These are phyloP conservation scores for Colletotrichum nymphaeae DNA, from an alignment of 2,329 filamentous ascomycete genomes.

Conservation along the genomic window DNA sequence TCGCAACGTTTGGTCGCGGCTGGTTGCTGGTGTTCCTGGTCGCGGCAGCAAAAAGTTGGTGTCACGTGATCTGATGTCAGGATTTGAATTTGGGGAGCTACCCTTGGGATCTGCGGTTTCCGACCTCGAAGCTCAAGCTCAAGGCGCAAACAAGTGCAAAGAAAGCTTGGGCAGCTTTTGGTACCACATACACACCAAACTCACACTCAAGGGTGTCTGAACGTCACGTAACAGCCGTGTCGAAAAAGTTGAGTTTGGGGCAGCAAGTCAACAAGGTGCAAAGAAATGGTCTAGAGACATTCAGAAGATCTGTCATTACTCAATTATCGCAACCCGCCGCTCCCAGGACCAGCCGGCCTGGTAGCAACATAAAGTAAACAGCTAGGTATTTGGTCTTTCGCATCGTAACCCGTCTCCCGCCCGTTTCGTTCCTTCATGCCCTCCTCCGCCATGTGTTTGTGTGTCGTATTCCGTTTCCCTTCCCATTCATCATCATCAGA, in stretches of 20 bases:
- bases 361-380: slow-evolving; percentile 35
- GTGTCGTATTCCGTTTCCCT: slow-evolving; percentile 6
- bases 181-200: background rate
- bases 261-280: background rate
- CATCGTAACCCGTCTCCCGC: slow-evolving; percentile 31
- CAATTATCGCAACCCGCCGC: slow-evolving; percentile 36
- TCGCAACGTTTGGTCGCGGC: background rate
- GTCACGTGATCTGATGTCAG: slow-evolving; percentile 38
- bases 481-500: slow-evolving; percentile 36
- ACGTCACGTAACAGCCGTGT: too few relatives aligned
- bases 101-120: background rate
- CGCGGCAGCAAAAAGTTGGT: slow-evolving; percentile 6
- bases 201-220: background rate
- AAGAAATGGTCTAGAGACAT: background rate
- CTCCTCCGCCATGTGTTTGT: background rate
- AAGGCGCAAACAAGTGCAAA: background rate
- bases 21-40: background rate
- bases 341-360: slow-evolving; percentile 36
- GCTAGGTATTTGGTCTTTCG: slow-evolving; percentile 37
- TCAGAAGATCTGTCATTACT: slow-evolving; percentile 36
- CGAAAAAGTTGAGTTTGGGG: background rate
- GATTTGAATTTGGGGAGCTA: background rate
- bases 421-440: background rate
- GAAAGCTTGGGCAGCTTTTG: background rate
- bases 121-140: background rate